Evolutionary conservation across 805 yeast species (phyloP), one percentile per base, ranked within the genome.

Genomic region (Candida cerambycidarum): DNA sequence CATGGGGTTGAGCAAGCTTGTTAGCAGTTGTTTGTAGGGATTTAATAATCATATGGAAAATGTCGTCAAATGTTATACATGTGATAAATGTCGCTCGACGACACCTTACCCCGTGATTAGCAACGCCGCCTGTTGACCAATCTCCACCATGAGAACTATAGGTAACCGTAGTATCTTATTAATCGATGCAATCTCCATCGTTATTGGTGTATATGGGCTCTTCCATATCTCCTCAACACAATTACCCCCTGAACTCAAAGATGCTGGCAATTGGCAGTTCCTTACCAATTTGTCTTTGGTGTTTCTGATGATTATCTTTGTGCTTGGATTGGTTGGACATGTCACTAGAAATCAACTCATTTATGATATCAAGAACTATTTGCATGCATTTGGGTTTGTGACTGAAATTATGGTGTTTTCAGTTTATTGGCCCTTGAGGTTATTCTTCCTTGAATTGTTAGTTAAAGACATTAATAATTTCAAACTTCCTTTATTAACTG

Each of bases 201-300:
- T 46, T 3, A 51, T 64, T 28, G 71, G 71, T 3, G 25, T 36
- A 3, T 61, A 53, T 37, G 74, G 71, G 10, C 41, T 61, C 42
- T 25, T 48, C 50, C 31, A 49, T 56, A 30, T 41, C 42, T 14
- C 31, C 31, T 5, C 29, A 62, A 6, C 57, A 3, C 30, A 55
- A 11, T 61, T 85, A 18, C 89, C 89, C 0, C 65, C 61, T 1
- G 65, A 61, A 28, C 59, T 84, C 19, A 65, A 55, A 1, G 59
- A 63, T 16, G 92, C 82, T 1, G 92, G 92, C 1, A 85, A 78
- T 44, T 75, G 73, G 62, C 92, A 85, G 55, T 85, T 85, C 56
- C 66, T 85, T 39, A 85, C 93, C 3, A 84, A 83, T 55, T 53
- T 83, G n/a, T 75, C 84, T 7, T 68, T 83, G 24, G 54, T 62